Evolutionary conservation across 1,284 basidiomycete species (phyloP).

Genomic region (Xerocomus nothofagi): DNA sequence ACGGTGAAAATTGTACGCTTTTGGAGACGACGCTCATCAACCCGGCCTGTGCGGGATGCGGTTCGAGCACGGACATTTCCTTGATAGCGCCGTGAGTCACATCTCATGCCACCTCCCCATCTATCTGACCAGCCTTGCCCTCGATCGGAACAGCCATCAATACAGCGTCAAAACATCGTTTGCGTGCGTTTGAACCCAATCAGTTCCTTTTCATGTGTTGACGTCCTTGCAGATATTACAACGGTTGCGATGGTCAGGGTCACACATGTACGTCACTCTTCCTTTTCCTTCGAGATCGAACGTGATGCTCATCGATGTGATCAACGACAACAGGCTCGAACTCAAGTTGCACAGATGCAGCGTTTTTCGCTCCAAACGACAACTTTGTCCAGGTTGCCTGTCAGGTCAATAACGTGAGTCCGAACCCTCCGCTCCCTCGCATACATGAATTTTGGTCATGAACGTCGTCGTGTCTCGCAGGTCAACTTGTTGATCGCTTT

Average conservation of each 20-base stretch:
- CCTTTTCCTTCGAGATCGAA: background rate
- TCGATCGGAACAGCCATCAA: slow-evolving; percentile 14
- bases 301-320: background rate
- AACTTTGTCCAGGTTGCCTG: slow-evolving; percentile 43
- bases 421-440: background rate
- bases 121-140: background rate
- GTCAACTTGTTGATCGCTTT: slow-evolving; percentile 31
- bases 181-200: slow-evolving; percentile 23
- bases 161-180: slow-evolving; percentile 31
- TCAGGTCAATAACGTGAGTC: slow-evolving; percentile 28
- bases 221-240: slow-evolving; percentile 22
- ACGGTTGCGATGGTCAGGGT: slow-evolving; percentile 27
- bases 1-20: slow-evolving; percentile 45
- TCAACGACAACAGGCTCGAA: slow-evolving; percentile 5
- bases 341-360: slow-evolving; percentile 31
- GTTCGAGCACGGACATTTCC: slow-evolving; percentile 46
- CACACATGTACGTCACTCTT: slow-evolving; percentile 18
- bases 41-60: slow-evolving; percentile 39
- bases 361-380: slow-evolving; percentile 43
- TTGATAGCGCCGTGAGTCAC: slow-evolving; percentile 43
- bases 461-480: slow-evolving; percentile 8
- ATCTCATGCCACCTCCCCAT: background rate
- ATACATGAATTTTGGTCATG: background rate
- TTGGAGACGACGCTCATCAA: slow-evolving; percentile 47
- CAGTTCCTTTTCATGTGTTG: background rate